These are phyloP conservation scores for Pulchroboletus neoregius DNA, from an alignment of 1,284 basidiomycete genomes.

Conservation along the genomic window DNA sequence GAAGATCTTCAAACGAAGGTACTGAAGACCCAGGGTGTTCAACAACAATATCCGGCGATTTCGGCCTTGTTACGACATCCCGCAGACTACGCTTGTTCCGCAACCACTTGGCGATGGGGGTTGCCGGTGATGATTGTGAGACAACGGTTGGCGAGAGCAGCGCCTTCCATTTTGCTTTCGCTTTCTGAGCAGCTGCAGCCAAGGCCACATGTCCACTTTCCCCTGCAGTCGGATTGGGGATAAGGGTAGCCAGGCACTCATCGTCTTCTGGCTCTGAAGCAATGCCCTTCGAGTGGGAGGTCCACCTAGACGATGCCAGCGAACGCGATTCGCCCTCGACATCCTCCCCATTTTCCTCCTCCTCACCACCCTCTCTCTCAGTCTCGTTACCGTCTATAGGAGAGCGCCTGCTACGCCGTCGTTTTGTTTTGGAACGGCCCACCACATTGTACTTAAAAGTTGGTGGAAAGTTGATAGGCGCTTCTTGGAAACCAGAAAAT, in stretches of 20 bases:
- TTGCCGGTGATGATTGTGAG: conserved; percentile 34
- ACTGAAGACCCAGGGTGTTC: conserved; percentile 25
- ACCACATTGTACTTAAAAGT: conserved; percentile 84
- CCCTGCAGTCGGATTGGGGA: conserved; percentile 23
- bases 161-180: conserved; percentile 56
- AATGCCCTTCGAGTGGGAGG: conserved; percentile 40
- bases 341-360: conserved; percentile 39
- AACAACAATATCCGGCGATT: conserved; percentile 27
- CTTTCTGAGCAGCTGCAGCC: conserved; percentile 48
- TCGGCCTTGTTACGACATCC: conserved; percentile 13
- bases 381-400: conserved; percentile 33
- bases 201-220: conserved; percentile 41
- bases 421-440: conserved; percentile 46
- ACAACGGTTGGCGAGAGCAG: conserved; percentile 37
- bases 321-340: conserved; percentile 48
- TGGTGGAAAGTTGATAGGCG: conserved; percentile 67
- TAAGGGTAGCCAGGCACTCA: conserved; percentile 34
- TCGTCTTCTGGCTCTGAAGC: conserved; percentile 43
- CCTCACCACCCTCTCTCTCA: conserved; percentile 34
- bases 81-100: conserved; percentile 21
- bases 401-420: conserved; percentile 35
- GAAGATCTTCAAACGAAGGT: conserved; percentile 27
- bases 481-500: conserved; percentile 71
- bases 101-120: conserved; percentile 33
- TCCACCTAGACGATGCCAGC: conserved; percentile 50